phyloP scores from a whole-genome alignment of 768 basidiomycete genomes.

The Termitomyces titanicus region DNA sequence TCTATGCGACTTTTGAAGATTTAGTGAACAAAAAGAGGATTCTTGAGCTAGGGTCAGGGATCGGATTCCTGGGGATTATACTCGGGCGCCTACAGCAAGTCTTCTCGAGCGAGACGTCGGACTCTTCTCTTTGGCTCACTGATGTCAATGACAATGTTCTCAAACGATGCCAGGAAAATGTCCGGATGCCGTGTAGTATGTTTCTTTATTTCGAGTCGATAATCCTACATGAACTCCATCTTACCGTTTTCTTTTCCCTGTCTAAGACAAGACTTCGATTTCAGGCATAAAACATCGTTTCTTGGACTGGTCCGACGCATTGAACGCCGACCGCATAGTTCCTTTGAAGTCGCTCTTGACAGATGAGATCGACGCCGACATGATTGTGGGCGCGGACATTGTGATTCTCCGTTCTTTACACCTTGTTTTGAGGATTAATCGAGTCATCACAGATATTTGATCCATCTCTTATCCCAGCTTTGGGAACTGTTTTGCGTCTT shows the following conservation, averaged over 20 bases:
- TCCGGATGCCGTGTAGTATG: conserved; percentile 68
- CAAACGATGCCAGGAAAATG: conserved; percentile 53
- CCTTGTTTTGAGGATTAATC: background rate
- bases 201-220: conserved; percentile 24
- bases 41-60: conserved; percentile 74
- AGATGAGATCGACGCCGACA: conserved; percentile 43
- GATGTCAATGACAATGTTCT: conserved; percentile 67
- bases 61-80: conserved; percentile 71
- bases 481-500: conserved; percentile 47
- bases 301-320: conserved; percentile 68
- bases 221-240: conserved; percentile 6
- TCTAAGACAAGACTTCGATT: conserved; percentile 52
- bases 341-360: conserved; percentile 31
- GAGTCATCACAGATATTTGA: conserved; percentile 58
- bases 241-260: background rate
- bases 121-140: conserved; percentile 44
- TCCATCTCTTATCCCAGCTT: conserved; percentile 52
- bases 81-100: conserved; percentile 52
- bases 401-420: conserved; percentile 20
- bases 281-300: conserved; percentile 36
- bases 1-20: conserved; percentile 33
- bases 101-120: background rate
- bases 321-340: conserved; percentile 26
- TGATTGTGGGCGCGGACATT: conserved; percentile 74
- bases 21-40: conserved; percentile 42